Conservation (phyloP, 305 asterid species). For the Fraxinus albicans region DNA sequence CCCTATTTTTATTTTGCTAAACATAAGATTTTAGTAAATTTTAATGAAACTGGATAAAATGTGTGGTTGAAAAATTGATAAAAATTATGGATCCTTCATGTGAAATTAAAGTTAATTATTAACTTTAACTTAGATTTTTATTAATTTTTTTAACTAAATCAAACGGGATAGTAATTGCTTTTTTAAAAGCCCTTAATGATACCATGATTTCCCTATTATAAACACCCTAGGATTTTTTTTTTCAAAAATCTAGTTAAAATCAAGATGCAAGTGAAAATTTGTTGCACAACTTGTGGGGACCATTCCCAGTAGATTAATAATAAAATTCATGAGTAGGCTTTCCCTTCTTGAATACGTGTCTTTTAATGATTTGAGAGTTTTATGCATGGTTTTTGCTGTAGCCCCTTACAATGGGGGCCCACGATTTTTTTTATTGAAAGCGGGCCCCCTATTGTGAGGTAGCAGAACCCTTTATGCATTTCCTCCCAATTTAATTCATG, state of each 20-base stretch:
- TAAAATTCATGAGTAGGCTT: conserved; percentile 27
- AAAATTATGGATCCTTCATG: too few relatives aligned
- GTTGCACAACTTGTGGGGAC: conserved; percentile 24
- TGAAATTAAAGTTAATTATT: too few relatives aligned
- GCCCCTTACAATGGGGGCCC: too few relatives aligned
- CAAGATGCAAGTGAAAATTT: conserved; percentile 18
- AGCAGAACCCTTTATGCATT: neutral
- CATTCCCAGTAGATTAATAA: neutral
- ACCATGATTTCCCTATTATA: neutral
- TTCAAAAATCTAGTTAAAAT: neutral
- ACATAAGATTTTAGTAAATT: too few relatives aligned
- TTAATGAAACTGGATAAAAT: too few relatives aligned
- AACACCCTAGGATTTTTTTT: conserved; percentile 13
- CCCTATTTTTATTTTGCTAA: too few relatives aligned
- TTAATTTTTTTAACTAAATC: too few relatives aligned
- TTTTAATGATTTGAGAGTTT: conserved; percentile 38
- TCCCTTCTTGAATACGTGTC: conserved; percentile 40
- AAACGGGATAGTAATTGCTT: too few relatives aligned
- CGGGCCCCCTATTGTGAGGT: too few relatives aligned
- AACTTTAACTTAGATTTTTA: too few relatives aligned
- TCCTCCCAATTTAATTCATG: neutral
- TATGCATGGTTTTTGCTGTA: conserved; percentile 3
- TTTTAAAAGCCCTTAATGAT: neutral
- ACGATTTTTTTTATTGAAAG: too few relatives aligned
- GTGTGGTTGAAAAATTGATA: too few relatives aligned